Conservation (phyloP, 139 green algal genomes). For the Chlorella sp. region DNA sequence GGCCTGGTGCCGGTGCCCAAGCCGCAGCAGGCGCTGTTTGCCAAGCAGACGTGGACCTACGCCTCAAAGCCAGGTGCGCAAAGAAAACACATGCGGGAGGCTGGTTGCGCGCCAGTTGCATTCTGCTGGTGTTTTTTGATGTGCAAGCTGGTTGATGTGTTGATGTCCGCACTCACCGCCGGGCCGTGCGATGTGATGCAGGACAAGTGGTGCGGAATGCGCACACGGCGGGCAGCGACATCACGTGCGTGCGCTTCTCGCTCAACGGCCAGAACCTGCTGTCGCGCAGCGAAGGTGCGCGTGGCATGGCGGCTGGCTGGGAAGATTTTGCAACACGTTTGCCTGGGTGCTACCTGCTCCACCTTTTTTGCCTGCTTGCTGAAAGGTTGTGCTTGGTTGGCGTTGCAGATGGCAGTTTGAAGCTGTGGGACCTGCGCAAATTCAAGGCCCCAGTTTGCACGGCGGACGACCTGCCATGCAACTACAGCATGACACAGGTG, state of each 20-base stretch:
- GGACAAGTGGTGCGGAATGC: slow-evolving; percentile 58
- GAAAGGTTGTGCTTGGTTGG: too few species aligned
- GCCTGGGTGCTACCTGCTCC: too few species aligned
- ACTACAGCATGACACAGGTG: slow-evolving; percentile 55
- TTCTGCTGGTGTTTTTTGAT: too few species aligned
- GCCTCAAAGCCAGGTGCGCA: slow-evolving; percentile 48
- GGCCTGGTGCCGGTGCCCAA: slow-evolving; percentile 68
- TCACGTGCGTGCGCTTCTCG: slow-evolving; percentile 83
- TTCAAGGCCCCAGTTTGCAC: slow-evolving; percentile 75
- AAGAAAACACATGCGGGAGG: too few species aligned
- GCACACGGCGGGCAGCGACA: slow-evolving; percentile 66
- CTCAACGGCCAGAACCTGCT: slow-evolving; percentile 72
- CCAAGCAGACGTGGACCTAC: slow-evolving; percentile 82
- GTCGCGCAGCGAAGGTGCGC: slow-evolving; percentile 55
- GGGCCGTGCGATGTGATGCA: background rate
- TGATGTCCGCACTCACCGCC: too few species aligned
- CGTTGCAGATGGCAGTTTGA: slow-evolving; percentile 87
- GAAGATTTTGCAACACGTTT: background rate
- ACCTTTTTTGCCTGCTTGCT: too few species aligned
- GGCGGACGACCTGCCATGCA: slow-evolving; percentile 68
- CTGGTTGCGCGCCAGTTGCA: too few species aligned
- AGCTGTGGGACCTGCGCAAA: slow-evolving; percentile 83
- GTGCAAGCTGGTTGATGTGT: too few species aligned
- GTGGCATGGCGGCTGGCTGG: background rate
- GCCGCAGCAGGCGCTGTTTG: slow-evolving; percentile 67